Evolutionary conservation across 257 asterid species (phyloP).

Genomic region (Solanum chilense): DNA sequence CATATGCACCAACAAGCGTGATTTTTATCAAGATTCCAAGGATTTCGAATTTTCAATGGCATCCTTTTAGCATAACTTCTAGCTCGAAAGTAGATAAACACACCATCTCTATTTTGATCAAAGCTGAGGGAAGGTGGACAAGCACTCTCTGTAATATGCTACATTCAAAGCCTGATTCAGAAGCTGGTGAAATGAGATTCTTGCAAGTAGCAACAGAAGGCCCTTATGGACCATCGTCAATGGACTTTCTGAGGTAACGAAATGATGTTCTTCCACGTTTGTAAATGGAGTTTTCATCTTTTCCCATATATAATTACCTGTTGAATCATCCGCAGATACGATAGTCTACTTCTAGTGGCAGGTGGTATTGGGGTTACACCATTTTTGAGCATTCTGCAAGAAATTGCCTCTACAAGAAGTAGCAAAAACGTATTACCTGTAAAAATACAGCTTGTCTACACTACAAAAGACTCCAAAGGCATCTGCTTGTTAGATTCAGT

Average conservation of each 20-base stretch:
- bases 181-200: conserved; percentile 32
- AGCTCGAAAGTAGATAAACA: conserved; percentile 45
- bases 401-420: conserved; percentile 19
- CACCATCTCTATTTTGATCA: conserved; percentile 46
- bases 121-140: conserved; percentile 73
- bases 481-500: conserved; percentile 45
- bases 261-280: not conserved
- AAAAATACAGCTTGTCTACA: conserved; percentile 40
- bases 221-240: conserved; percentile 75
- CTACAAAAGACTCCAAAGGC: conserved; percentile 37
- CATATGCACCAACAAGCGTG: conserved; percentile 52
- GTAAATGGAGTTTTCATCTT: not conserved
- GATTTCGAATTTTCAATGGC: conserved; percentile 70
- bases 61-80: conserved; percentile 69
- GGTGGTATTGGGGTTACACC: conserved; percentile 93
- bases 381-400: conserved; percentile 58
- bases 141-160: conserved; percentile 34
- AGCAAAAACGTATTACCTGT: conserved; percentile 26
- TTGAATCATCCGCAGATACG: conserved; percentile 36
- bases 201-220: conserved; percentile 60
- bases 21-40: conserved; percentile 62
- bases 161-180: conserved; percentile 33
- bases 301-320: not conserved
- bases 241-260: conserved; percentile 48
- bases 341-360: conserved; percentile 57